Evolutionary conservation across 257 asterid genomes (phyloP).

Genomic region (Voacanga thouarsii): DNA sequence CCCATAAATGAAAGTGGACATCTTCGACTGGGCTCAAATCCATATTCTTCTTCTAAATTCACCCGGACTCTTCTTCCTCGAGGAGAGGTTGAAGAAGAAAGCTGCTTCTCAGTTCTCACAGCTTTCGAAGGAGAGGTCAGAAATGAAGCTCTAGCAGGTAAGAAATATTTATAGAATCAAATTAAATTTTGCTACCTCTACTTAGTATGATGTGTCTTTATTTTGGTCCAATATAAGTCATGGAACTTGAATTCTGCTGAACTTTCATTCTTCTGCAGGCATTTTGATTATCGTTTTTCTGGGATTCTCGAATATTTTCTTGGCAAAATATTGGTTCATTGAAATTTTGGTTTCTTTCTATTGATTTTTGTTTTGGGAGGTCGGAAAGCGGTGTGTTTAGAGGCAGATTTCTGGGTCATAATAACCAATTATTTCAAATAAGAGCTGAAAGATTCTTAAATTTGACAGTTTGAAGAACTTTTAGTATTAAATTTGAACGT

Average conservation of each 20-base stretch:
- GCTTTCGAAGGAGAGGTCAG: not conserved
- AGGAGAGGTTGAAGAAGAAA: not conserved
- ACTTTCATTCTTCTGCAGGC: not conserved
- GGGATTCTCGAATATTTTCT: slow-evolving; percentile 3
- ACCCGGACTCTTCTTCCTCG: not conserved
- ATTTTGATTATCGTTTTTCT: not conserved
- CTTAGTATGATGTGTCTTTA: not conserved
- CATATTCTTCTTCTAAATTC: not conserved
- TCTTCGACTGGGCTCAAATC: too few relatives aligned
- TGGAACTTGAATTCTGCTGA: slow-evolving; percentile 1
- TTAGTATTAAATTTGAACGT: not conserved
- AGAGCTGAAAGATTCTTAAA: not conserved
- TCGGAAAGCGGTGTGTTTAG: not conserved
- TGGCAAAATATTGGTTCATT: not conserved
- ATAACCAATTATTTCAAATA: not conserved
- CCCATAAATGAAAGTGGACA: too few relatives aligned
- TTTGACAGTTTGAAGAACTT: not conserved
- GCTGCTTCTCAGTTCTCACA: not conserved
- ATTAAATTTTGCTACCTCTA: not conserved
- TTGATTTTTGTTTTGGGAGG: not conserved
- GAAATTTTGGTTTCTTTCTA: not conserved
- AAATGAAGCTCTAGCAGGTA: not conserved
- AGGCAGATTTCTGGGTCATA: not conserved
- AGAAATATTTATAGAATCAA: not conserved
- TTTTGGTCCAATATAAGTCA: not conserved